Percentiles rank a stretch among this genome's conserved stretches.
Evolutionary conservation across 352 stramenopile species (phyloP).

Genomic region (Globisporangium abappressorium): DNA sequence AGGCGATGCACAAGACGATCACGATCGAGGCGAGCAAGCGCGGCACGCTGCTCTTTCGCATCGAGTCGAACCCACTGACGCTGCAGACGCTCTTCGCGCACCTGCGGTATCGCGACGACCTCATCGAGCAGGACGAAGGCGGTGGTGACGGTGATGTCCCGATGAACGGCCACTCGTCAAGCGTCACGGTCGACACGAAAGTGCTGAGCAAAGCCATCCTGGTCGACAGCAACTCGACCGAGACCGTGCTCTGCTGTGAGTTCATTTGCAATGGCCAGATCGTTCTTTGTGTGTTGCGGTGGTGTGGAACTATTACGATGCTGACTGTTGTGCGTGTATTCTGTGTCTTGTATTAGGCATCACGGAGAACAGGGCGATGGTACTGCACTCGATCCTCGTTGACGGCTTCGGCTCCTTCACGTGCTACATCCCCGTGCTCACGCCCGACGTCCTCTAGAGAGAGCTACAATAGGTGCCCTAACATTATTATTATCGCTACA

Average conservation of each 20-base stretch:
- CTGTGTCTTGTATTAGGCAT: conserved; percentile 35
- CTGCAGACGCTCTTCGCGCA: conserved; percentile 79
- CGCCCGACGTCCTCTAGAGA: conserved; percentile 40
- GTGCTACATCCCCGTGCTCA: conserved; percentile 79
- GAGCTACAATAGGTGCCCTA: background rate
- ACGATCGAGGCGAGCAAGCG: conserved; percentile 69
- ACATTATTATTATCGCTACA: background rate
- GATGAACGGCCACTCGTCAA: conserved; percentile 28
- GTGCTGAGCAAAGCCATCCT: conserved; percentile 76
- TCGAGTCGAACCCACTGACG: conserved; percentile 66
- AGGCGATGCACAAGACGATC: conserved; percentile 70
- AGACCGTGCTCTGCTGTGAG: conserved; percentile 75
- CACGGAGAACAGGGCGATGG: conserved; percentile 74
- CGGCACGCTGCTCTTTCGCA: conserved; percentile 65
- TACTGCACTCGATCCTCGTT: conserved; percentile 74
- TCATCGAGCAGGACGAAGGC: conserved; percentile 51
- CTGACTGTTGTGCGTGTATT: background rate
- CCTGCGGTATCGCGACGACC: conserved; percentile 66
- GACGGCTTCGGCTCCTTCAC: conserved; percentile 80
- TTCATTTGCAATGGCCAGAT: background rate
- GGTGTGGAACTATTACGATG: background rate
- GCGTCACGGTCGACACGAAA: conserved; percentile 77
- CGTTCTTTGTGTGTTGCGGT: background rate
- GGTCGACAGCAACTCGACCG: conserved; percentile 62
- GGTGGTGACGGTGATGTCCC: conserved; percentile 20